These are phyloP conservation scores for Cyclotella atomus DNA, from an alignment of 108 stramenopile species.

Conservation along the genomic window DNA sequence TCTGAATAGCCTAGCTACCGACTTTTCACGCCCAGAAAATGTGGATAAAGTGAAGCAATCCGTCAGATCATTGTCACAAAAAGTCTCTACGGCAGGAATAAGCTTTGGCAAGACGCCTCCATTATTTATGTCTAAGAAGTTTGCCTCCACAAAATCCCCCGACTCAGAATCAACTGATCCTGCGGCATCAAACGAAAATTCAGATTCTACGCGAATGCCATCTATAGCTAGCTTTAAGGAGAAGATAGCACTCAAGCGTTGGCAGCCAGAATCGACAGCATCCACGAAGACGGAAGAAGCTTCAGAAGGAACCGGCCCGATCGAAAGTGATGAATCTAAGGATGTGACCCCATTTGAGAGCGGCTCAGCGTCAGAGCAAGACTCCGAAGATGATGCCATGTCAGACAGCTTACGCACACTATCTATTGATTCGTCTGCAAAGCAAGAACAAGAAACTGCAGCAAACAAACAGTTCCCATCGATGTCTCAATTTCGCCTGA, in stretches of 20 bases:
- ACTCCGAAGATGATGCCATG: neutral
- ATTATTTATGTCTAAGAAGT: conserved; percentile 25
- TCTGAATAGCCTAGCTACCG: conserved; percentile 49
- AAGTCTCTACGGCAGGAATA: conserved; percentile 15
- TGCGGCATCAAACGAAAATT: conserved; percentile 1
- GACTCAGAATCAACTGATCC: too few species aligned
- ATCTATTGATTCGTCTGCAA: neutral
- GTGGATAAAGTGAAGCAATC: conserved; percentile 45
- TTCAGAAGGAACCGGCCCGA: too few species aligned
- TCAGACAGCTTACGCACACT: neutral
- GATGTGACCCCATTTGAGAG: neutral
- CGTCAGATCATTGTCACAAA: conserved; percentile 21
- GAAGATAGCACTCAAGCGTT: conserved; percentile 18
- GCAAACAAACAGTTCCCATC: neutral
- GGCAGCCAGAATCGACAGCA: conserved; percentile 12
- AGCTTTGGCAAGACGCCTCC: conserved; percentile 22
- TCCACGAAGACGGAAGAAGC: neutral
- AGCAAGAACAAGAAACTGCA: neutral
- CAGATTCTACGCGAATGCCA: neutral
- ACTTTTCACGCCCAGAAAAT: conserved; percentile 32
- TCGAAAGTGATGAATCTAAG: neutral
- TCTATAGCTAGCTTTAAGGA: conserved; percentile 7
- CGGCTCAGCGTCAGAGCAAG: neutral
- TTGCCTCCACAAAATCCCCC: conserved; percentile 6
- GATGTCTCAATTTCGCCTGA: neutral